Evolutionary conservation across 2,329 filamentous ascomycete genomes (phyloP).

Genomic region (Fusarium protoensiforme): DNA sequence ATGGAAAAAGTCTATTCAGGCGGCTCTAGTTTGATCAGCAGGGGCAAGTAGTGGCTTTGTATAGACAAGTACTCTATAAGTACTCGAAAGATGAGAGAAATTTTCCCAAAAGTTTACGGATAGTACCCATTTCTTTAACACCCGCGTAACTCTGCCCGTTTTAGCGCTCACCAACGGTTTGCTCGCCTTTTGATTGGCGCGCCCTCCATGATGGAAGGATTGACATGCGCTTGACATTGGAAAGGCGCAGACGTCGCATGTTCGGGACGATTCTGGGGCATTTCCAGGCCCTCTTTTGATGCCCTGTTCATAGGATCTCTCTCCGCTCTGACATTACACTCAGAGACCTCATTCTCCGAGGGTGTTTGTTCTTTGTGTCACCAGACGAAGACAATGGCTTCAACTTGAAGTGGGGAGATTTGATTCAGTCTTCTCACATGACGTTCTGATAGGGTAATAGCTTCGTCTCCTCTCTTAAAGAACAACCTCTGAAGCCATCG

Average conservation of each 20-base stretch:
- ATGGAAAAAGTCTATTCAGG: neutral
- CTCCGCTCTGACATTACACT: neutral
- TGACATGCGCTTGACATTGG: conserved; percentile 5
- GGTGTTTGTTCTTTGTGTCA: neutral
- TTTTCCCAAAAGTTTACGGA: neutral
- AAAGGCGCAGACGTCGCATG: conserved; percentile 5
- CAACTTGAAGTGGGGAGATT: neutral
- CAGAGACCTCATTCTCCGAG: neutral
- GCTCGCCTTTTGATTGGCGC: neutral
- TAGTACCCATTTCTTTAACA: neutral
- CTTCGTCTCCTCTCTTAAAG: neutral
- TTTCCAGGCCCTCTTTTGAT: neutral
- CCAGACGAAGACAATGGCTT: neutral
- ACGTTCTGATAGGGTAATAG: neutral
- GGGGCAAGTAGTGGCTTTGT: neutral
- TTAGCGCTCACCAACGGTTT: neutral
- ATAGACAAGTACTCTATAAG: neutral
- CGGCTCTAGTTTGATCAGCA: neutral
- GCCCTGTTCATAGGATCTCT: neutral
- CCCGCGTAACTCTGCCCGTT: neutral
- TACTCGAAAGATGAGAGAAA: neutral
- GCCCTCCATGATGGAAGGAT: neutral
- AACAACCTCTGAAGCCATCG: neutral
- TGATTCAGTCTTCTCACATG: neutral
- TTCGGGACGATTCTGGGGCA: neutral